Conservation (phyloP, 192 early-diverging fungal genomes). For the Entophlyctis luteolus region DNA sequence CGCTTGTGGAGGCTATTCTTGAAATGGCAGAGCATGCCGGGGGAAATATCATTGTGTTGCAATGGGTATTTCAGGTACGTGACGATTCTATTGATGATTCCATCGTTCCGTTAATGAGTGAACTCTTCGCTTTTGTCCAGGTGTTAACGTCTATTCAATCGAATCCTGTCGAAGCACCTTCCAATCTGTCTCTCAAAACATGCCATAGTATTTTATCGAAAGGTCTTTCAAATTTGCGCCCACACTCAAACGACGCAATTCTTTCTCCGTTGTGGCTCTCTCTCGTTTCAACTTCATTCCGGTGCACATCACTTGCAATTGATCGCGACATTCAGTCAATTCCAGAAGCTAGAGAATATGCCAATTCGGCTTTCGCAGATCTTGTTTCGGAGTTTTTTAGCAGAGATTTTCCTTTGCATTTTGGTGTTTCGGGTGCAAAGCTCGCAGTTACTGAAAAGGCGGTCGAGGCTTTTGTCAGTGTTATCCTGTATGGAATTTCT, state of each 20-base stretch:
- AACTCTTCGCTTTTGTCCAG: neutral
- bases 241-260: slow-evolving; percentile 76
- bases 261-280: slow-evolving; percentile 80
- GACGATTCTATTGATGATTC: neutral
- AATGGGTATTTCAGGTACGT: slow-evolving; percentile 69
- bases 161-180: neutral
- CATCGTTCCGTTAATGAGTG: neutral
- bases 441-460: slow-evolving; percentile 50
- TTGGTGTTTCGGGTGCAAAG: slow-evolving; percentile 29
- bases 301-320: slow-evolving; percentile 58
- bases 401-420: slow-evolving; percentile 33
- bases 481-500: slow-evolving; percentile 72
- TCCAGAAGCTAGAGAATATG: slow-evolving; percentile 30
- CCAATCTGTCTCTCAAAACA: slow-evolving; percentile 1
- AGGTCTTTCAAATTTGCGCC: slow-evolving; percentile 53
- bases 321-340: neutral
- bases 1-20: slow-evolving; percentile 70
- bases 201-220: slow-evolving; percentile 2
- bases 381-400: slow-evolving; percentile 31
- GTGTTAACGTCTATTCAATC: slow-evolving; percentile 1
- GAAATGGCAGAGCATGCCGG: slow-evolving; percentile 57
- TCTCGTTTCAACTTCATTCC: slow-evolving; percentile 71
- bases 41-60: slow-evolving; percentile 72
- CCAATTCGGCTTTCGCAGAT: slow-evolving; percentile 34
- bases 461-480: slow-evolving; percentile 63